Evolutionary conservation across 1,284 basidiomycete genomes (phyloP), one percentile per base, ranked within the genome.

Genomic region (Moniliella sp.): DNA sequence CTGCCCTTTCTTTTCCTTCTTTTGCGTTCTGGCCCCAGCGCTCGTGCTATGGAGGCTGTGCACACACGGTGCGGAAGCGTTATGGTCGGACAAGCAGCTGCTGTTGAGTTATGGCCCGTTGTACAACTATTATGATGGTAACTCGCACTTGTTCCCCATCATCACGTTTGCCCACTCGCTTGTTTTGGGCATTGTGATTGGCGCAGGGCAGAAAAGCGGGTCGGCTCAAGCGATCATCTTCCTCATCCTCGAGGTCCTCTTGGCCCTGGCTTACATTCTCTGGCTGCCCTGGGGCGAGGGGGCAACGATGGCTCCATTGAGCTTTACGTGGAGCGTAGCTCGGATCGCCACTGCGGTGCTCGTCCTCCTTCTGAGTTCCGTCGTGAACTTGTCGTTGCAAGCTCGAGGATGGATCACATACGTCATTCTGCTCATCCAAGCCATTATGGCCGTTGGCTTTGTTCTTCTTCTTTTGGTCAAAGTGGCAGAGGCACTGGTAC

Each of bases 241-340:
- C 42, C 66, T 54, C 25, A 38, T 47, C 3, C 32, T 51, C 18
- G 50, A 91, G 25, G 37, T 53, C 25, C 16, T 46, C 17, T 39
- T 50, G 32, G 45, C 43, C 3, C 37, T 55, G 8, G 51, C 45
- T 0, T 43, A 37, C 28, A 44, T 43, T 25, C 47, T 55, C 13
- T 91, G 83, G 82, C 69, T 86, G 36, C 84, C 86, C 11, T 94
- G 86, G 86, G 83, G 80, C 25, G 77, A 79, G 34, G 84, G 86
- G 2, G 83, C 86, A 1, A 79, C 81, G 44, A 93, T 93, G 86
- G 86, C 83, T 10, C 69, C 81, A 13, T 74, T 84, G 37, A 81
- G 78, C 58, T 88, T 91, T 64, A 65, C 91, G 48, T 75, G 86
- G 43, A 83, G 79, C 39, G 78, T 91, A 2, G 72, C 78, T 18